Evolutionary conservation across 768 basidiomycete genomes (phyloP), one percentile per base, ranked within the genome.

Genomic region (Fistulinella prunicolor): DNA sequence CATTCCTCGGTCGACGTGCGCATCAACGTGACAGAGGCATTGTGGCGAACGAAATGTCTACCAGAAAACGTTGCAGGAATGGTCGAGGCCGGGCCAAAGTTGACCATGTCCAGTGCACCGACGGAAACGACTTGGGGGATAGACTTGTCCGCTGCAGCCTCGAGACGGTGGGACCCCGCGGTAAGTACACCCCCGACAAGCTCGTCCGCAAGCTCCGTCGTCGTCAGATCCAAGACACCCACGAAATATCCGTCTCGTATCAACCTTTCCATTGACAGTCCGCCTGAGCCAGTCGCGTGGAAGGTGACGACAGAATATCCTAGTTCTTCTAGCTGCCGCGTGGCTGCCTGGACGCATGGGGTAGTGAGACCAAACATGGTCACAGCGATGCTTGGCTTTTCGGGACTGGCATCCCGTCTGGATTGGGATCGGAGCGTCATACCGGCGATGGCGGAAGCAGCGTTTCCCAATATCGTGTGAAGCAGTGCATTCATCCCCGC

Each of bases 61-160:
- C 30, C 47, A 7, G 43, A 48, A 50, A 62, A 65, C 30, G 40
- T 35, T 1, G 42, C 48, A 3, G 58, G 58, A 14, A 67, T 41
- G n/a, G 63, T 67, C 38, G 58, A 39, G 2, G 37, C 38, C 6
- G 66, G 55, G 17, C 62, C 68, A 52, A 70, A 68, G 41, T 70
- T 69, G 34, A 66, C 66, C 56, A 70, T 54, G 43, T 67, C 68
- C n/a, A n/a, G n/a, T 12, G 65, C 68, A 6, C 66, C 65, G 4
- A 67, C 42, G 0, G 64, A 69, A 23, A 66, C 55, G 3, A 69
- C 64, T 32, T 65, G 63, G 6, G 67, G 63, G 9, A 65, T n/a
- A n/a, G n/a, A n/a, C n/a, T n/a, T n/a, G n/a, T n/a, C n/a, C 17
- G 46, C 46, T 12, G 61, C 61, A 9, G 65, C 63, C 36, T 60